Base-by-base conservation (phyloP, 1,284 basidiomycete genomes). In the Volvariella surrecta region DNA sequence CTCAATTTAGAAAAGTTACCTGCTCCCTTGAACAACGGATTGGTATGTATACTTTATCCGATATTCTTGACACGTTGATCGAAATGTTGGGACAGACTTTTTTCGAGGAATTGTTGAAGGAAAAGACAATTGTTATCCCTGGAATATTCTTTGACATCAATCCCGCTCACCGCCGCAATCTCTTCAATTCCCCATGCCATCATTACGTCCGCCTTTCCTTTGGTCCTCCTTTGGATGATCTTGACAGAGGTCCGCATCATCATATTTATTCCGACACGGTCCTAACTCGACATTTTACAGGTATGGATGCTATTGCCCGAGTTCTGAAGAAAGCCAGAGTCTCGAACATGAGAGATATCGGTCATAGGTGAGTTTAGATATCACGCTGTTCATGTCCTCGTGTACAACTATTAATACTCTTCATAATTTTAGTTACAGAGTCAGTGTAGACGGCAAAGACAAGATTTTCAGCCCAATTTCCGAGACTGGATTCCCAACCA, bases 31-130 rank as follows among this genome's bases (percentile, higher is more conserved):
- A 90, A 92, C 66, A 89, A 89, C 52, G 93, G 93, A 16, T 66
- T 96, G 54, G 83, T 86, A 47, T 7, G 77, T 69, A 8, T 31
- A 11, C 20, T 22, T 6, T 17, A 42, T 42, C 24, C 6, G 24
- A 11, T 11, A 6, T 6, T 28, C 24, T 17, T 16, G 17, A 16
- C 28, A 22, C 17, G 10, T 30, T 13, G 10, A 8, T 38, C 15
- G 21, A 37, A 22, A 20, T 39, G 24, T 20, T 44, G 24, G 39
- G 40, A 17, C 47, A 83, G 79, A 89, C 86, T 21, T 95, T 97
- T 77, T 96, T 96, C 58, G 93, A 97, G 58, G 93, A 96, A 63
- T 69, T 91, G 30, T 73, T 97, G 37, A 94, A 92, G 61, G 89
- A 93, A 62, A 77, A 88, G 61, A 84, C 86, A 19, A 92, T 93